Conservation (phyloP, 1,284 basidiomycete species). For the Ceratobasidium sp. region DNA sequence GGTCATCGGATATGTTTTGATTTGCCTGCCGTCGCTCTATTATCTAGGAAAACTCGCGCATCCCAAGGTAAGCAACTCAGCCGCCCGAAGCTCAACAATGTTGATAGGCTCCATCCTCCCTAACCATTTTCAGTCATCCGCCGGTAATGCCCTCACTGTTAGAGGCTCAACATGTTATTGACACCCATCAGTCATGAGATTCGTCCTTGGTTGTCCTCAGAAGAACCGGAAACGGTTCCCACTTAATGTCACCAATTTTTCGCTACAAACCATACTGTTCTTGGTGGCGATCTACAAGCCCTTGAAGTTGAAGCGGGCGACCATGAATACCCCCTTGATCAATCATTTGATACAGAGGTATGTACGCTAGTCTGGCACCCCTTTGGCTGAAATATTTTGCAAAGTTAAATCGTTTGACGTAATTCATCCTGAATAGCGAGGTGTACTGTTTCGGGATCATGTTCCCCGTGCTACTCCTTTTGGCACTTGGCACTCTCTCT, state of each 20-base stretch:
- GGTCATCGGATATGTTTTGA: background rate
- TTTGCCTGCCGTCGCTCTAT: background rate
- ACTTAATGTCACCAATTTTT: background rate
- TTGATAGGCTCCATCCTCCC: too few species aligned
- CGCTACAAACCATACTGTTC: background rate
- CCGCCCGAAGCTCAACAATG: too few species aligned
- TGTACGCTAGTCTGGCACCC: background rate
- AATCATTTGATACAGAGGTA: background rate
- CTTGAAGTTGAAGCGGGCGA: background rate
- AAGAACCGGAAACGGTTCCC: background rate
- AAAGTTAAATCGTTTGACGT: too few species aligned
- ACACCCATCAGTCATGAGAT: background rate
- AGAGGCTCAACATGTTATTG: background rate
- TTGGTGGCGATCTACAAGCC: background rate
- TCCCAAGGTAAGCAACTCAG: too few species aligned
- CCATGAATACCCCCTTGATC: background rate
- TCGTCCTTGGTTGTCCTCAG: background rate
- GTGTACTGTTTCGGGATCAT: background rate
- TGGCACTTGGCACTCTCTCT: background rate
- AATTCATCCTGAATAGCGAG: background rate
- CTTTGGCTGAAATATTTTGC: too few species aligned
- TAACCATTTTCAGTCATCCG: too few species aligned
- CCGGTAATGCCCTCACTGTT: too few species aligned
- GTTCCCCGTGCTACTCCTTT: background rate
- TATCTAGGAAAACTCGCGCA: too few species aligned